Percentiles rank a stretch among this genome's conserved stretches.
Conservation (phyloP, 495 filamentous ascomycete genomes). For the Xanthoparmelia taractica region DNA sequence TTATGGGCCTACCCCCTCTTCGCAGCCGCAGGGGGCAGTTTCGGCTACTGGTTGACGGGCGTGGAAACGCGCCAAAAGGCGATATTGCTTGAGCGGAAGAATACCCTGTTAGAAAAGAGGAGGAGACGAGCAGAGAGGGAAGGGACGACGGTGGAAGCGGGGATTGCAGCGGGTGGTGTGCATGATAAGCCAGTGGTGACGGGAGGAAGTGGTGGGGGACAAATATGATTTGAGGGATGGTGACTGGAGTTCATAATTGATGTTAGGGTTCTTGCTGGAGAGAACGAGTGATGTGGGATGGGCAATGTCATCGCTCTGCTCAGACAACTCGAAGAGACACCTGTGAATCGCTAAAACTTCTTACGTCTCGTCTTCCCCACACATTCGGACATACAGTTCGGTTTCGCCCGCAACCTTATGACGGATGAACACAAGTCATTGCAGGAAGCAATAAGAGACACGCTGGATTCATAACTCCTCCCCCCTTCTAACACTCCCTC, state of each 20-base stretch:
- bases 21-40: slow-evolving; percentile 72
- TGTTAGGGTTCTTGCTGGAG: not conserved
- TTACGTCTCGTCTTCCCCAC: not conserved
- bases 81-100: slow-evolving; percentile 66
- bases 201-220: slow-evolving; percentile 9
- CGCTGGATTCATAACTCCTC: too few relatives aligned
- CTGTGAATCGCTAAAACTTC: not conserved
- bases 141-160: slow-evolving; percentile 31
- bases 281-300: not conserved
- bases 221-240: slow-evolving; percentile 7
- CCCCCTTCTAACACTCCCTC: too few relatives aligned
- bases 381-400: too few relatives aligned
- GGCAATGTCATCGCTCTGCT: not conserved
- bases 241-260: not conserved
- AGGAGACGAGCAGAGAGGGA: slow-evolving; percentile 62
- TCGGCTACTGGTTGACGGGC: slow-evolving; percentile 92
- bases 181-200: slow-evolving; percentile 17
- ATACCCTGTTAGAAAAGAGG: slow-evolving; percentile 79
- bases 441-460: too few relatives aligned
- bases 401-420: too few relatives aligned
- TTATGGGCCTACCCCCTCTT: slow-evolving; percentile 92
- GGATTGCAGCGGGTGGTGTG: slow-evolving; percentile 29
- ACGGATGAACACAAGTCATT: too few relatives aligned
- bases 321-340: not conserved
- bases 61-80: slow-evolving; percentile 71